Base-by-base conservation (phyloP, 2,329 filamentous ascomycete species). In the Fusarium sp. region DNA sequence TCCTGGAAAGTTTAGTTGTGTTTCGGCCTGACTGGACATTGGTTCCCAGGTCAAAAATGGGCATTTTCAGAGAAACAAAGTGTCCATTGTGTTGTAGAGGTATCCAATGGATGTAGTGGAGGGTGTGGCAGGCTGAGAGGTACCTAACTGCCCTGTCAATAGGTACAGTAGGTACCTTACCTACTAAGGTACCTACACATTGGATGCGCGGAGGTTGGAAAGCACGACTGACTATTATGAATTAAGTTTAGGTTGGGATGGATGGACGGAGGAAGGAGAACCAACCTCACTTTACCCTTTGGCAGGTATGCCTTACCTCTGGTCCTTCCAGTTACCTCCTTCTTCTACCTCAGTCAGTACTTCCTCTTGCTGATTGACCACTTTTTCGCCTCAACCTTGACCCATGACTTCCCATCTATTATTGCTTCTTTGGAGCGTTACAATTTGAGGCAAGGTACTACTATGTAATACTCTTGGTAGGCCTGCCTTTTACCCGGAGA, bases 21-120 rank as follows among this genome's bases (percentile, higher is more conserved):
- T 54, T 68, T 63, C 62, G 54, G 56, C 33, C 55, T 50, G 44
- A 24, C 41, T 50, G 36, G 47, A 38, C 48, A 58, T 51, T 51
- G 48, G 48, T 26, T 51, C 48, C 48, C 26, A 35, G 50, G 57
- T 53, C 39, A 53, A 41, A 55, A 51, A 68, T 61, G 61, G 57
- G 58, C 39, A 73, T 62, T 58, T 28, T n/a, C 10, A 60, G 61
- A 61, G 56, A 61, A 67, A 50, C 59, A 71, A 48, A 35, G 66
- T 44, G 18, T 44, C 36, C 54, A 59, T 50, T 74, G 53, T 51
- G 30, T 35, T 35, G 24, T 26, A 35, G 30, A 47, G 65, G 47
- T 48, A 30, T 47, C 26, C 20, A 30, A 30, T 22, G 18, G n/a
- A 24, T 26, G 45, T n/a, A 30, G 45, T 39, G 62, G 33, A 56